Conservation (phyloP, 495 filamentous ascomycete genomes). For the Tuber melanosporum region DNA sequence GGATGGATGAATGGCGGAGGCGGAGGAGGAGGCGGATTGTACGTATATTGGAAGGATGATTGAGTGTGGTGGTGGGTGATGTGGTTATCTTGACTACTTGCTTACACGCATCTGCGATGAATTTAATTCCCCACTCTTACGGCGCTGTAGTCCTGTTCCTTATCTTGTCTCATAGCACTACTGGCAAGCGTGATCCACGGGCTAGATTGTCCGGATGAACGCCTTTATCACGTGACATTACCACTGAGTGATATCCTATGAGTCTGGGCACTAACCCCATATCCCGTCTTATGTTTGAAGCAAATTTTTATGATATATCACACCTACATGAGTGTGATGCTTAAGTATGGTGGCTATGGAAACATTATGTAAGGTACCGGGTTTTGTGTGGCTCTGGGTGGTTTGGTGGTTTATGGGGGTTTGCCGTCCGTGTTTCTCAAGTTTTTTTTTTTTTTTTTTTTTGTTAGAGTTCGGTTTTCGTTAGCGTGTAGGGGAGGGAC, state of each 20-base stretch:
- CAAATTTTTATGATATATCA: background rate
- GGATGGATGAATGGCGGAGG: background rate
- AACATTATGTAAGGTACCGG: background rate
- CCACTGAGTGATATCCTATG: background rate
- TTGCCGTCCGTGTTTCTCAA: too few relatives aligned
- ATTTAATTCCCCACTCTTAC: background rate
- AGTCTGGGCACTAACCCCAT: background rate
- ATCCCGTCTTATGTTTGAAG: background rate
- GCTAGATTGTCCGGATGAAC: background rate
- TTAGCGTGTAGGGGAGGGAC: too few relatives aligned
- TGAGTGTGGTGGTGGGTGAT: background rate
- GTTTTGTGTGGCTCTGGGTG: too few relatives aligned
- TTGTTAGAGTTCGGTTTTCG: too few relatives aligned
- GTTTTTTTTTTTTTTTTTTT: too few relatives aligned
- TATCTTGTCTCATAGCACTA: background rate
- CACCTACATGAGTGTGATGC: background rate
- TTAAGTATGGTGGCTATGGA: too few relatives aligned
- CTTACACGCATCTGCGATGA: background rate
- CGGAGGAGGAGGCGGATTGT: background rate
- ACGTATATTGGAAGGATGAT: background rate
- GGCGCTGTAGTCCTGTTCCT: background rate
- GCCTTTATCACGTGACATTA: background rate
- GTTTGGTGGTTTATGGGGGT: too few relatives aligned
- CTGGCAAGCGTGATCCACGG: background rate
- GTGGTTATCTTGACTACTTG: background rate